phyloP scores from a whole-genome alignment of 164 flowering plant genomes.

The Vitis amurensis region DNA sequence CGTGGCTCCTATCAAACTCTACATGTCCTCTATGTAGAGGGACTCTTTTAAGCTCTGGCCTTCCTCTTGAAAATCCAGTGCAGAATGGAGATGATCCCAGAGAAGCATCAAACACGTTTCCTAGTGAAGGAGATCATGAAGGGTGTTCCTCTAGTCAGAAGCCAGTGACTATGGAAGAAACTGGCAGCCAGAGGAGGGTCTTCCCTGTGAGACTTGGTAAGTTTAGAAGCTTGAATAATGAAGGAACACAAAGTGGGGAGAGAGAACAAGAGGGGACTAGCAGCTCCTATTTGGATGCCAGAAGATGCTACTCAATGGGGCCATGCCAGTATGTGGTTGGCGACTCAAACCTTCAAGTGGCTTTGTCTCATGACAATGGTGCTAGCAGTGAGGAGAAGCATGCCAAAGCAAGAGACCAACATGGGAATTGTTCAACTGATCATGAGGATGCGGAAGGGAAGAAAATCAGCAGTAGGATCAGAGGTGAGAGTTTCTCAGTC shows the following conservation, averaged over 20 bases:
- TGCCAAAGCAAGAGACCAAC: constrained; percentile 19
- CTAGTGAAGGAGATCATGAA: constrained; percentile 31
- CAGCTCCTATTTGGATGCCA: constrained; percentile 56
- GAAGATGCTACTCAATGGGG: constrained; percentile 87
- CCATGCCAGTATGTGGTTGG: constrained; percentile 70
- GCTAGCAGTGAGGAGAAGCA: constrained; percentile 20
- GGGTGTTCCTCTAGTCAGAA: constrained; percentile 24
- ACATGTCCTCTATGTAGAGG: constrained; percentile 86
- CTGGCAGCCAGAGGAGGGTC: constrained; percentile 40
- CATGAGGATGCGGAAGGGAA: constrained; percentile 46
- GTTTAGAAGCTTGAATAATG: constrained; percentile 47
- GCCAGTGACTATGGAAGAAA: constrained; percentile 30
- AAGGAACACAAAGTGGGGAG: constrained; percentile 17
- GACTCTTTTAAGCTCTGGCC: constrained; percentile 33
- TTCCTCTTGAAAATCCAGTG: constrained; percentile 41
- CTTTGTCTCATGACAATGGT: constrained; percentile 28
- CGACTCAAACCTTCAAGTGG: constrained; percentile 54
- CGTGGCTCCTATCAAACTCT: constrained; percentile 88
- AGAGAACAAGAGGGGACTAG: constrained; percentile 46
- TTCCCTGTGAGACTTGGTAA: constrained; percentile 79
- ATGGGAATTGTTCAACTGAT: constrained; percentile 24
- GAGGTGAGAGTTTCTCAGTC: constrained; percentile 84
- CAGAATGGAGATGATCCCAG: constrained; percentile 33
- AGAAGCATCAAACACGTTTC: constrained; percentile 28
- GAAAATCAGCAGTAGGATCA: constrained; percentile 46